Conservation (phyloP, 495 filamentous ascomycete species). For the Talaromyces ruber region DNA sequence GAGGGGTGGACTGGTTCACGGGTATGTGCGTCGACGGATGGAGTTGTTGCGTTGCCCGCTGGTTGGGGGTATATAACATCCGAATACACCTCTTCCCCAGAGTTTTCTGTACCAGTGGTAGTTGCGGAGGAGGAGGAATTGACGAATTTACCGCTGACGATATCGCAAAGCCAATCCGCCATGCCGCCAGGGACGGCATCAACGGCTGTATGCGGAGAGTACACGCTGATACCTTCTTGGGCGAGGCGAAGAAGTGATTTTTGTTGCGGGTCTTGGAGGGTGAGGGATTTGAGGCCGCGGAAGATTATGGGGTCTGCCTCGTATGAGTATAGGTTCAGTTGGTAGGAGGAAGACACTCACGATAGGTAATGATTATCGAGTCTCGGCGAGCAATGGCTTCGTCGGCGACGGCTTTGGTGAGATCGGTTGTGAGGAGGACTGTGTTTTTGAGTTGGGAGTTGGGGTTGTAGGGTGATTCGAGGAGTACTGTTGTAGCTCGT, state of each 20-base stretch:
- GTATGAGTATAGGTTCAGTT: background rate
- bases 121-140: background rate
- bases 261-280: constrained; percentile 77
- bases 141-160: constrained; percentile 44
- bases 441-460: constrained; percentile 53
- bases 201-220: constrained; percentile 89
- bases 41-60: background rate
- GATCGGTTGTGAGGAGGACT: constrained; percentile 84
- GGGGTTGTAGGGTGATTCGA: constrained; percentile 64
- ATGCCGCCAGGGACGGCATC: constrained; percentile 82
- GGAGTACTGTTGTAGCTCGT: constrained; percentile 48
- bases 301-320: constrained; percentile 91
- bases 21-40: constrained; percentile 31
- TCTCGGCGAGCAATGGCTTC: constrained; percentile 73
- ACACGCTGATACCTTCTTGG: constrained; percentile 88
- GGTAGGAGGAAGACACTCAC: constrained; percentile 36
- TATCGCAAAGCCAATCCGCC: constrained; percentile 92
- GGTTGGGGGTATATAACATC: constrained; percentile 33
- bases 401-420: constrained; percentile 81
- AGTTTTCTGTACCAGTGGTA: no score
- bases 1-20: constrained; percentile 45
- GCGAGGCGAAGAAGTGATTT: constrained; percentile 71
- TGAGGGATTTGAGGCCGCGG: constrained; percentile 78
- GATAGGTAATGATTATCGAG: constrained; percentile 81
- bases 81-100: constrained; percentile 21